phyloP scores from a whole-genome alignment of 345 rosid genomes.

The Citrus cavaleriei region DNA sequence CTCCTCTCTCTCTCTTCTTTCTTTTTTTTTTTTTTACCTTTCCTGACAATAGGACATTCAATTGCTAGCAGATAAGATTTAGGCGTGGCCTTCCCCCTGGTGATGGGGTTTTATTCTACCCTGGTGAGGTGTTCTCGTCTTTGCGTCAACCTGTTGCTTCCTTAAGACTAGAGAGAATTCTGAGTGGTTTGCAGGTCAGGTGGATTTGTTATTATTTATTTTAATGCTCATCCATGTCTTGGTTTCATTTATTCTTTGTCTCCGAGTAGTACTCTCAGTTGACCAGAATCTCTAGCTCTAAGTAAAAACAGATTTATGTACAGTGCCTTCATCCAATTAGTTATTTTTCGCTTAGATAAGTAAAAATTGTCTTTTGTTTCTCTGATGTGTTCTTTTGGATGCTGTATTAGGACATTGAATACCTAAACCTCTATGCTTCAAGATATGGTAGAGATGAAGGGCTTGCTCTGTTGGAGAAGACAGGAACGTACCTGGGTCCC shows the following conservation, averaged over 20 bases:
- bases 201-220: background rate
- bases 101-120: conserved; percentile 87
- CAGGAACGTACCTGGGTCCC: conserved; percentile 80
- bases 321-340: background rate
- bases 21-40: background rate
- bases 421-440: conserved; percentile 69
- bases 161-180: conserved; percentile 81
- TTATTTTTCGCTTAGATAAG: background rate
- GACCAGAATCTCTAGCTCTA: background rate
- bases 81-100: conserved; percentile 95
- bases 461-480: conserved; percentile 73
- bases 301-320: background rate
- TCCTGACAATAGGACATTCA: background rate
- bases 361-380: background rate
- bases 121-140: conserved; percentile 92
- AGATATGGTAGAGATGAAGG: conserved; percentile 78
- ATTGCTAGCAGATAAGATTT: conserved; percentile 59
- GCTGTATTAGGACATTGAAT: conserved; percentile 62
- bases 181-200: conserved; percentile 86
- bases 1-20: no score
- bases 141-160: conserved; percentile 86
- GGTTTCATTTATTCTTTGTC: background rate
- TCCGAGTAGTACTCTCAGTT: background rate
- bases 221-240: background rate
- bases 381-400: background rate